Percentiles rank a stretch among this genome's conserved stretches.
Conservation (phyloP, 208 protist genomes). For the Trypanosoma cruzi region DNA sequence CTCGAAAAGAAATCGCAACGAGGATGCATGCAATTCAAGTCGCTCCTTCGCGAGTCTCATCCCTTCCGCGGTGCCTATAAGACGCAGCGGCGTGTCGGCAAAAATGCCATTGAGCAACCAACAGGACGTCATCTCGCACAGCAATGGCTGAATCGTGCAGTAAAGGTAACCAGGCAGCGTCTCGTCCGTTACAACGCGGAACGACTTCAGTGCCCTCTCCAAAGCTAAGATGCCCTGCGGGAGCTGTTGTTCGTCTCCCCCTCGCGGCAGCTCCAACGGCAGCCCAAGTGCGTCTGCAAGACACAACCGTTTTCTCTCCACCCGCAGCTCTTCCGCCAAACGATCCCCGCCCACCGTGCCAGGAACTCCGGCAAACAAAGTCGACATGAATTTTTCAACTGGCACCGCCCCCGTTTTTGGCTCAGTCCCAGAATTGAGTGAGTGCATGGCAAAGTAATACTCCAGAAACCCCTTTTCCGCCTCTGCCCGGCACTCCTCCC, state of each 20-base stretch:
- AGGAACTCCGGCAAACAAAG: not conserved
- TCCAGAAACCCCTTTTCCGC: conserved; percentile 3
- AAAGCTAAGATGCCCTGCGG: not conserved
- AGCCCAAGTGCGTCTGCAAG: not conserved
- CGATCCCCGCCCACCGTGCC: not conserved
- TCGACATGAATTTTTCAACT: not conserved
- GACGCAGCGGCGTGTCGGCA: conserved; percentile 1
- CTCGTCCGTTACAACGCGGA: conserved; percentile 10
- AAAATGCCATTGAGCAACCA: conserved; percentile 14
- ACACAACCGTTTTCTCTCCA: not conserved
- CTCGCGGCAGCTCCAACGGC: not conserved
- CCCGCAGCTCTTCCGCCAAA: not conserved
- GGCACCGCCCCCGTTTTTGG: not conserved
- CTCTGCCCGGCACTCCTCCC: not conserved
- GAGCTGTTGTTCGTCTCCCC: not conserved
- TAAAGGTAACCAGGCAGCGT: conserved; percentile 1
- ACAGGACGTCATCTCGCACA: conserved; percentile 8
- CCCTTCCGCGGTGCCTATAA: conserved; percentile 13
- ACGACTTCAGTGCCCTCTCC: not conserved
- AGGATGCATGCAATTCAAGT: conserved; percentile 10
- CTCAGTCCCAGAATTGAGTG: not conserved
- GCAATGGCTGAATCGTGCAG: conserved; percentile 6
- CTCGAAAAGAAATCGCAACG: conserved; percentile 10
- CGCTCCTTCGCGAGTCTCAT: not conserved
- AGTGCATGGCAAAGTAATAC: not conserved